A percentile compares a stretch with the other conserved stretches of the same genome.
Conservation (phyloP, 2,329 filamentous ascomycete genomes). For the Nothomitra cinnamomea region DNA sequence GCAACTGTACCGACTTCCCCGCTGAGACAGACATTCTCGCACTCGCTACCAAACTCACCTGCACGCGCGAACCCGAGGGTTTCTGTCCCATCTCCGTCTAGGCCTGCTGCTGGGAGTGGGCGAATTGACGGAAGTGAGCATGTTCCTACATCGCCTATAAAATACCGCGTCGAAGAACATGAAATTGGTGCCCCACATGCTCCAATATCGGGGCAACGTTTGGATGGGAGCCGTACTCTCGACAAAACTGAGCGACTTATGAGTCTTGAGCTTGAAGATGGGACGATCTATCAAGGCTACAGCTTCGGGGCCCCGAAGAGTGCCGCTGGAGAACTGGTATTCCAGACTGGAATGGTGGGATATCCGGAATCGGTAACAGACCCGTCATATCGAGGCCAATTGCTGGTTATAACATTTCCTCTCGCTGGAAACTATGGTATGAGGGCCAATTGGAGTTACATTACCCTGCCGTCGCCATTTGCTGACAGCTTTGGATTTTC, state of each 20-base stretch:
- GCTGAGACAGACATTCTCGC: neutral
- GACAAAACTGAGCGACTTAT: conserved; percentile 28
- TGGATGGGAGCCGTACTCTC: neutral
- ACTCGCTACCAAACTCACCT: neutral
- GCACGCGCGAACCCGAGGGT: neutral
- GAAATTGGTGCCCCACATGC: neutral
- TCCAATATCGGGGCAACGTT: neutral
- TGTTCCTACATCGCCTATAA: neutral
- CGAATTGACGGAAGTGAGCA: neutral
- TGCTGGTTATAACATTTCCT: conserved; percentile 91
- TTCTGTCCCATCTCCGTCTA: neutral
- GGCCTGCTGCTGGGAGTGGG: neutral
- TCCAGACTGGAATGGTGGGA: conserved; percentile 98
- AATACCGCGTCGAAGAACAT: neutral
- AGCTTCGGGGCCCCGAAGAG: conserved; percentile 94
- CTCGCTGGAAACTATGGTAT: conserved; percentile 89
- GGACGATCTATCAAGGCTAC: conserved; percentile 78
- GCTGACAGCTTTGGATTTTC: neutral
- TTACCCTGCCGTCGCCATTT: neutral
- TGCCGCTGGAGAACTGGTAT: conserved; percentile 91
- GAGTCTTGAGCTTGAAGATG: conserved; percentile 85
- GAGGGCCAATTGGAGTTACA: neutral
- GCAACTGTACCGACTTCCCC: neutral
- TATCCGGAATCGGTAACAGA: conserved; percentile 90
- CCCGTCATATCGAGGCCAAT: conserved; percentile 79